phyloP scores from a whole-genome alignment of 257 asterid genomes.

The Nicotiana attenuata region DNA sequence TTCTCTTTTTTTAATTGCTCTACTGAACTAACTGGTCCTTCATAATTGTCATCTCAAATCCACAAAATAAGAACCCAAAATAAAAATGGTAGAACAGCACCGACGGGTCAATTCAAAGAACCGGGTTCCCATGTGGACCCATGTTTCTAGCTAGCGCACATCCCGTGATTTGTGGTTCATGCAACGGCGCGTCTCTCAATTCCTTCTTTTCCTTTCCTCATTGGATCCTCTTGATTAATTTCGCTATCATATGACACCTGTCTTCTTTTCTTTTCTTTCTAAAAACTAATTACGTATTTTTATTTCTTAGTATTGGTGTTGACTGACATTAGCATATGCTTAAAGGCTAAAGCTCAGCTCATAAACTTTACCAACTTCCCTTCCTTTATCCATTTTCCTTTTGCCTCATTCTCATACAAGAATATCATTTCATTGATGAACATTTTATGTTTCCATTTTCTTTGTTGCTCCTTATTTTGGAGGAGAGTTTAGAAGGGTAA shows the following conservation, averaged over 20 bases:
- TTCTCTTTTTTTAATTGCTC: too few species aligned
- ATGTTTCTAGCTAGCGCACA: constrained; percentile 22
- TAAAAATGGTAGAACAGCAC: neutral
- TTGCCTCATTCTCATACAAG: neutral
- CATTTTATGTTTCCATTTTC: neutral
- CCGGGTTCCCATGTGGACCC: constrained; percentile 22
- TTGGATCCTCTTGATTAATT: constrained; percentile 3
- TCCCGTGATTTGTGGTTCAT: constrained; percentile 43
- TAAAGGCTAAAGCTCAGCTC: neutral
- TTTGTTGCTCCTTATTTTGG: neutral
- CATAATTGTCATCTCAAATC: neutral
- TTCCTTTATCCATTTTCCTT: neutral
- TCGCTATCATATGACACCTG: neutral
- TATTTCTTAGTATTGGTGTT: neutral
- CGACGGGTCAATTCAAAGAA: constrained; percentile 13
- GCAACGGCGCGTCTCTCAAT: constrained; percentile 19
- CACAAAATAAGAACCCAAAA: neutral
- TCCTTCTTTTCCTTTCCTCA: neutral
- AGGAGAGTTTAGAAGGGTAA: neutral
- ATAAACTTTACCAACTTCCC: neutral
- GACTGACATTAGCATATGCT: neutral
- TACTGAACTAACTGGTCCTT: too few species aligned
- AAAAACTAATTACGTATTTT: neutral
- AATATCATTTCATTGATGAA: neutral
- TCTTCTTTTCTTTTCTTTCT: neutral